Percentiles rank a stretch among this genome's conserved stretches.
Conservation (phyloP, 163 green algal genomes). For the Chlamydomonas reinhardtii region DNA sequence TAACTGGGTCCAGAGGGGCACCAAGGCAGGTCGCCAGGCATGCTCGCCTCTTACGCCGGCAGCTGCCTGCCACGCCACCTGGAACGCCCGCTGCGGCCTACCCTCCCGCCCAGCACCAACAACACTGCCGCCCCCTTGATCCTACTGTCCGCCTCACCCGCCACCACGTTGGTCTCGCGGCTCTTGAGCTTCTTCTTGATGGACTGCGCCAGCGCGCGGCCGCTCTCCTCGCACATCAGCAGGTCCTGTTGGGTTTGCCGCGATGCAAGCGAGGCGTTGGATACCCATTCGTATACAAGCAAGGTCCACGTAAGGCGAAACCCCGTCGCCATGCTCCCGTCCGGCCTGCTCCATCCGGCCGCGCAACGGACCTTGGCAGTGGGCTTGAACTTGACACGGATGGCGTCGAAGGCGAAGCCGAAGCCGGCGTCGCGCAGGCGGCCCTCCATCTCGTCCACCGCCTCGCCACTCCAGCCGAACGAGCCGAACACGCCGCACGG, state of each 20-base stretch:
- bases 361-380: slow-evolving; percentile 62
- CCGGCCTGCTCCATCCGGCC: no score
- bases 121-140: no score
- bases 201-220: slow-evolving; percentile 88
- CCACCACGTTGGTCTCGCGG: slow-evolving; percentile 36
- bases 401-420: slow-evolving; percentile 87
- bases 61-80: no score
- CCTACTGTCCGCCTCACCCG: background rate
- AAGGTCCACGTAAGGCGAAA: no score
- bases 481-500: slow-evolving; percentile 96
- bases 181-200: slow-evolving; percentile 78
- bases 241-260: slow-evolving; percentile 71
- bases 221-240: slow-evolving; percentile 90
- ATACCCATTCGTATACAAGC: no score
- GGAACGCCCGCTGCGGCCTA: no score
- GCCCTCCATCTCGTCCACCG: slow-evolving; percentile 87
- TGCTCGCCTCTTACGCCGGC: no score
- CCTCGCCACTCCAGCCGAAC: slow-evolving; percentile 97
- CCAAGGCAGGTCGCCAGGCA: no score
- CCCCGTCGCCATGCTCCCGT: no score
- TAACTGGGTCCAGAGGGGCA: no score
- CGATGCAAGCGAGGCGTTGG: no score
- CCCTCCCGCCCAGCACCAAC: no score
- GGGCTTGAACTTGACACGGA: slow-evolving; percentile 96
- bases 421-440: slow-evolving; percentile 89